A percentile compares a stretch with the other conserved stretches of the same genome.
Evolutionary conservation across 192 early-diverging fungal genomes (phyloP).

Genomic region (Coemansia umbellata): DNA sequence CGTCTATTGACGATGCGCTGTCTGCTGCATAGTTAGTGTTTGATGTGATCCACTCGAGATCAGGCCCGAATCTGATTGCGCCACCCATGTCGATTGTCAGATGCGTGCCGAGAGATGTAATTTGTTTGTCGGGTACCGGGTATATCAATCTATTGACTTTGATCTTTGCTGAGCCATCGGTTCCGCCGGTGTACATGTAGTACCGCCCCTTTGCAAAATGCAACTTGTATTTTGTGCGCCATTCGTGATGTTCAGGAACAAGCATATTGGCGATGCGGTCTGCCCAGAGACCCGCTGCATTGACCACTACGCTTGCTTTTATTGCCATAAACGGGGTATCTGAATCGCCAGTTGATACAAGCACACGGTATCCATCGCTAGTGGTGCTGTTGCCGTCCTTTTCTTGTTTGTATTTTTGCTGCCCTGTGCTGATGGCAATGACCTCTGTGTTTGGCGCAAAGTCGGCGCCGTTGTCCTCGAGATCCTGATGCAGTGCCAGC

Average conservation of each 20-base stretch:
- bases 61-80: constrained; percentile 75
- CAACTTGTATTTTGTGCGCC: constrained; percentile 52
- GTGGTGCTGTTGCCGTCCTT: not conserved
- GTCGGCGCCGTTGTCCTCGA: constrained; percentile 54
- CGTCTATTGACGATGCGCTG: constrained; percentile 19
- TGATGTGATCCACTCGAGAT: constrained; percentile 58
- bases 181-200: constrained; percentile 53
- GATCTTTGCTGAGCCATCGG: constrained; percentile 1
- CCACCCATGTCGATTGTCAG: constrained; percentile 76
- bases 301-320: constrained; percentile 61
- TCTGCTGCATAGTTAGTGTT: constrained; percentile 60
- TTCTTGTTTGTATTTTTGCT: too few species aligned
- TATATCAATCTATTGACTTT: constrained; percentile 67
- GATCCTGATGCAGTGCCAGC: constrained; percentile 55
- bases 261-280: constrained; percentile 59
- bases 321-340: constrained; percentile 48
- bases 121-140: constrained; percentile 70
- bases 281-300: constrained; percentile 71
- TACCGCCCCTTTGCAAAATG: constrained; percentile 81
- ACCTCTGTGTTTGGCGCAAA: constrained; percentile 56
- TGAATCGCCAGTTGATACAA: constrained; percentile 50
- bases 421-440: constrained; percentile 29
- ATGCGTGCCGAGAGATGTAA: constrained; percentile 73
- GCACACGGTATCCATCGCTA: constrained; percentile 47
- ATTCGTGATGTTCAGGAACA: constrained; percentile 12